Base-by-base conservation (phyloP, 805 yeast species). In the Wickerhamiella alocasiicola region DNA sequence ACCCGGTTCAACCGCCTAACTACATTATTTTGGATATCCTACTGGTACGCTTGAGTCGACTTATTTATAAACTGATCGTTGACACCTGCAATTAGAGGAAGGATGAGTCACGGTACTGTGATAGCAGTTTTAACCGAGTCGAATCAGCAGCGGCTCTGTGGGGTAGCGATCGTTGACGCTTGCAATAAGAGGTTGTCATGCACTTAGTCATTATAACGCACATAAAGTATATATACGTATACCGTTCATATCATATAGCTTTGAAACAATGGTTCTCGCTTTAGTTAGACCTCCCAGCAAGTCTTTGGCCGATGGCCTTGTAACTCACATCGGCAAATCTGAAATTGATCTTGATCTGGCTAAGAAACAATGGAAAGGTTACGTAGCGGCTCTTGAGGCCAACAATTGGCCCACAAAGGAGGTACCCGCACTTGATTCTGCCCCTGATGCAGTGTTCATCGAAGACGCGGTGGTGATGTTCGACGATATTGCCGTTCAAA, bases 391-490 rank as follows among this genome's bases (percentile, higher is more conserved):
- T 15, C 40, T 36, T 16, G 40, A 36, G 29, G 34, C 33, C 5
- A 36, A 36, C 18, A 34, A 34, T 7, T 36, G 40, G 40, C 31
- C 31, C 3, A 36, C 40, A 11, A 21, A 36, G 16, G 16, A 28
- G 23, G 34, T 36, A 9, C 32, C 31, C 3, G 16, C 32, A 11
- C 23, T 36, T 7, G 34, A 36, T 16, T 19, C 33, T 19, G 40
- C 40, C 13, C 33, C 40, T 3, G 40, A 36, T 29, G 40, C 40
- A 11, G 40, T 36, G 19, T 36, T 36, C 24, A 36, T 36, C 18
- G 40, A 36, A 28, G 40, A 36, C 17, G 40, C 40, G 2, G 33
- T 36, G 23, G 40, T 36, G 29, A 36, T 36, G 34, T 36, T 36
- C 29, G 40, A 34, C 16, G 31, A 36, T 3, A 29, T 36, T 7